Base-by-base conservation (phyloP, 139 green algal genomes). In the Micromonas pusilla region DNA sequence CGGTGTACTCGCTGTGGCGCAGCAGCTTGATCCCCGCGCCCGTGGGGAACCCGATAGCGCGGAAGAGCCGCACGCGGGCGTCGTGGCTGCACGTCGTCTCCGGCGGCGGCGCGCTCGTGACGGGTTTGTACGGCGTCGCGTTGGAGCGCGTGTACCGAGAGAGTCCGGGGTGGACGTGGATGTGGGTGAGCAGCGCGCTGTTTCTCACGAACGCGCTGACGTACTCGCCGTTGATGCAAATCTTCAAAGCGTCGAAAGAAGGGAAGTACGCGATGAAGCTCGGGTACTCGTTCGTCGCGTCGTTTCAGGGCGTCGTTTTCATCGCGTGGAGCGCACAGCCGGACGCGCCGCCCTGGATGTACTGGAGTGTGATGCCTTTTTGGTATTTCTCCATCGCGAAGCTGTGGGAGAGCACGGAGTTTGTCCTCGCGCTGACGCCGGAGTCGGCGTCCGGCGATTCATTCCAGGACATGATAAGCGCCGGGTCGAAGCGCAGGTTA, bases 271-370 rank as follows among this genome's bases (percentile, higher is more conserved):
- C 57, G 3, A 70, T 79, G 52, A 19, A 79, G 28, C 60, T 79
- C 19, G 73, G 73, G 3, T 72, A 79, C 26, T 52, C 30, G 6
- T 79, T 79, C 32, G 73, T 79, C n/a, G 57, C 57, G 36, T 79
- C 73, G 37, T 79, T 79, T 63, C 73, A 79, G 28, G 73, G 73
- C 16, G 57, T 79, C 2, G 52, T 70, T n/a, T 67, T 67, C 32
- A 79, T 72, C 5, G 73, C 73, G 25, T 79, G 73, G 73, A 52
- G 21, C 57, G 62, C 60, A 20, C 57, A 65, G 52, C 73, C 73
- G 21, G 73, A 79, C 33, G 60, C 73, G 20, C 73, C 73, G 4
- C 57, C 72, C 23, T 79, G 73, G 73, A 73, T 79, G 73, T 79
- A 72, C 62, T 79, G 73, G 73, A 57, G 57, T 6, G 73, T 79